These are phyloP conservation scores for Astrocystis sublimbata DNA, from an alignment of 495 filamentous ascomycete genomes.

Conservation along the genomic window DNA sequence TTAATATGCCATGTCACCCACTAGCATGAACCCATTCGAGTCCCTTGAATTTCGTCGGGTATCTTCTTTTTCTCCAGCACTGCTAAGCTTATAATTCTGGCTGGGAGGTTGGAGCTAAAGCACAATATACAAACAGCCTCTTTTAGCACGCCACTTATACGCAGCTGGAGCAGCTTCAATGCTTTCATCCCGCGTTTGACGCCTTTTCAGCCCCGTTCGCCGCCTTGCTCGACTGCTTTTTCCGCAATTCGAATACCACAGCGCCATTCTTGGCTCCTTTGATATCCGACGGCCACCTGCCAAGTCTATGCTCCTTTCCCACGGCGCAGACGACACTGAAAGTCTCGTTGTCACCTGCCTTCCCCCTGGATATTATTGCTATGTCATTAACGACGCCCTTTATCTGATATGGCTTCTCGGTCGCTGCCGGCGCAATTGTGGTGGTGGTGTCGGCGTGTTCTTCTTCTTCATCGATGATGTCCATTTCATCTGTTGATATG, in stretches of 20 bases:
- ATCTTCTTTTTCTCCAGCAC: neutral
- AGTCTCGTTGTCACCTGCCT: slow-evolving; percentile 67
- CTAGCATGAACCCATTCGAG: neutral
- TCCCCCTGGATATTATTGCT: slow-evolving; percentile 75
- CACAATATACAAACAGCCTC: slow-evolving; percentile 15
- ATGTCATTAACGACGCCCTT: slow-evolving; percentile 85
- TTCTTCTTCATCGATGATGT: slow-evolving; percentile 15
- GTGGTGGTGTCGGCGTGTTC: slow-evolving; percentile 18
- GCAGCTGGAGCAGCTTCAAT: neutral
- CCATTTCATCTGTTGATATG: slow-evolving; percentile 9
- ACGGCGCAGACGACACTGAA: slow-evolving; percentile 79
- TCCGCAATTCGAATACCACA: slow-evolving; percentile 75
- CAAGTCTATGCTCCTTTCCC: slow-evolving; percentile 82
- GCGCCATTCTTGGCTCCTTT: slow-evolving; percentile 71
- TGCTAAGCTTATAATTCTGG: too few species aligned
- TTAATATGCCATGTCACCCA: neutral
- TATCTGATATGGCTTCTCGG: slow-evolving; percentile 41
- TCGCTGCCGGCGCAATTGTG: neutral
- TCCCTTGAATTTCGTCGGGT: neutral
- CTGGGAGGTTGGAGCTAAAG: neutral
- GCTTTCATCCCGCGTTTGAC: neutral
- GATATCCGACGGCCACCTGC: slow-evolving; percentile 64
- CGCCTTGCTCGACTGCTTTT: slow-evolving; percentile 9
- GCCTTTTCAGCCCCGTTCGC: neutral
- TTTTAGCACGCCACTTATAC: neutral